phyloP scores from a whole-genome alignment of 257 asterid genomes.

The Solanum ossicruentum region DNA sequence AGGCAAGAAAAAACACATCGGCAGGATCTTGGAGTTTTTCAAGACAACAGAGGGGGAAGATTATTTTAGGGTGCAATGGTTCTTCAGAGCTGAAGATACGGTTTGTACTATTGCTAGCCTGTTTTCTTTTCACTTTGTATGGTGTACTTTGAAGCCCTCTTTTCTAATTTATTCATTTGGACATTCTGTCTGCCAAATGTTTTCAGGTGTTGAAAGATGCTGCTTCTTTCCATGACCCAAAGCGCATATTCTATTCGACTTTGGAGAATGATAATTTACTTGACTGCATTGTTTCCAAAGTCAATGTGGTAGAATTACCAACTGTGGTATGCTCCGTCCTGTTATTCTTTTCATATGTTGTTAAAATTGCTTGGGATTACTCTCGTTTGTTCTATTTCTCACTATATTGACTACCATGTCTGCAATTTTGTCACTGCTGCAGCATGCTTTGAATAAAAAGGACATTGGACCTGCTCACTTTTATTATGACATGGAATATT shows the following conservation, averaged over 20 bases:
- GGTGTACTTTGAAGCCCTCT: not conserved
- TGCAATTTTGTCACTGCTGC: constrained; percentile 6
- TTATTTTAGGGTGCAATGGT: constrained; percentile 92
- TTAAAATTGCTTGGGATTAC: not conserved
- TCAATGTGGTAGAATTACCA: constrained; percentile 35
- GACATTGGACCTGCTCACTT: constrained; percentile 33
- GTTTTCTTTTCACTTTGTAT: not conserved
- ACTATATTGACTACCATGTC: not conserved
- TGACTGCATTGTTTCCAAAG: constrained; percentile 80
- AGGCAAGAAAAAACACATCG: constrained; percentile 55
- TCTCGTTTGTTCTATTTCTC: not conserved
- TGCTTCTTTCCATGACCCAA: constrained; percentile 50
- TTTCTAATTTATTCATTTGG: not conserved
- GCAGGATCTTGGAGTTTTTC: constrained; percentile 81
- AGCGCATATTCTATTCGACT: constrained; percentile 73
- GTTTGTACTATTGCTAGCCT: constrained; percentile 24
- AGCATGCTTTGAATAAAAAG: constrained; percentile 28
- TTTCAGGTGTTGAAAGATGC: constrained; percentile 61
- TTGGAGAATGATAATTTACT: constrained; percentile 61
- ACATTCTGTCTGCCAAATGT: not conserved
- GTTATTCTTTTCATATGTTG: not conserved
- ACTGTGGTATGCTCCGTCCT: constrained; percentile 33
- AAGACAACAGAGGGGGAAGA: constrained; percentile 60
- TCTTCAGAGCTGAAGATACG: constrained; percentile 85
- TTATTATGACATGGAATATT: constrained; percentile 85